Evolutionary conservation across 768 basidiomycete species (phyloP).

Genomic region (Auriscalpium vulgare): DNA sequence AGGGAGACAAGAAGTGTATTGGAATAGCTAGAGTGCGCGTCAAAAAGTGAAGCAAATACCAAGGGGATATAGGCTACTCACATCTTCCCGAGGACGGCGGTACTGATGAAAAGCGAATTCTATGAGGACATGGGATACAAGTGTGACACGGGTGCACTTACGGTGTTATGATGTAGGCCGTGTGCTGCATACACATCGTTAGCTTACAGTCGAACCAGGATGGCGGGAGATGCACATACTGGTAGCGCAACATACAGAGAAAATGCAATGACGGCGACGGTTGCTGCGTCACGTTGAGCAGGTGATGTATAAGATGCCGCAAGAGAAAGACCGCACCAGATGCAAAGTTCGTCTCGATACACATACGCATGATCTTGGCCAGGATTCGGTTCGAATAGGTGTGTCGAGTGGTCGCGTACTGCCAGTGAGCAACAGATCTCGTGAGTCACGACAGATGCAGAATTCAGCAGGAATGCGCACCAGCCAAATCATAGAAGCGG

Average conservation of each 20-base stretch:
- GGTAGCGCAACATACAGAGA: neutral
- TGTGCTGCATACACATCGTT: neutral
- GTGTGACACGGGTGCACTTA: neutral
- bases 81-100: neutral
- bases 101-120: neutral
- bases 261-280: neutral
- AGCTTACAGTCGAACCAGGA: neutral
- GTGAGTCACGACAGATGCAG: neutral
- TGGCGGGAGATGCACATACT: neutral
- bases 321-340: neutral
- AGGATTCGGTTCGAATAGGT: neutral
- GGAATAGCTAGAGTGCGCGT: neutral
- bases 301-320: neutral
- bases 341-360: neutral
- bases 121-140: neutral
- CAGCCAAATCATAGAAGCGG: constrained; percentile 1
- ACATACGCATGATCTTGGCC: neutral
- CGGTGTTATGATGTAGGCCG: neutral
- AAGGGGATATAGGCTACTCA: neutral
- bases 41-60: neutral
- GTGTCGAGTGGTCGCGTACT: neutral
- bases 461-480: neutral
- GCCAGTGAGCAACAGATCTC: too few species aligned
- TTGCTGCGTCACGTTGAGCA: neutral
- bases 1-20: neutral